Evolutionary conservation across 306 rosid species (phyloP).

Genomic region (Nissolia schottii): DNA sequence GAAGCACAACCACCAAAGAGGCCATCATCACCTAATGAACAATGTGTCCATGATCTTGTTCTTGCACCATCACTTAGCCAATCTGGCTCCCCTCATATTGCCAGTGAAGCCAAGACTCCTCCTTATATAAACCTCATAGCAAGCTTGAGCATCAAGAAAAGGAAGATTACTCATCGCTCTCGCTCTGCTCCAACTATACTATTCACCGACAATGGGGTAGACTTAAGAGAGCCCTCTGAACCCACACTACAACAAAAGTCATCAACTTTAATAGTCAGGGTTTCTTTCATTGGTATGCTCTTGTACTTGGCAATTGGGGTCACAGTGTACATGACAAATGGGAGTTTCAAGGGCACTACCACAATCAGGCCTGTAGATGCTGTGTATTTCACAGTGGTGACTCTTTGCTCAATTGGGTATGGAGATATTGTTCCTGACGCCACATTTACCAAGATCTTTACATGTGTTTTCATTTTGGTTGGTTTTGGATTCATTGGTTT

Average conservation of each 20-base stretch:
- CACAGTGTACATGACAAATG: slow-evolving; percentile 29
- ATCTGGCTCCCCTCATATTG: slow-evolving; percentile 26
- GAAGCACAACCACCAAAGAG: slow-evolving; percentile 20
- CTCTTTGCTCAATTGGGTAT: slow-evolving; percentile 70
- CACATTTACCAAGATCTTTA: slow-evolving; percentile 48
- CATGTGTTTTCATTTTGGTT: slow-evolving; percentile 55
- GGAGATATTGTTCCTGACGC: slow-evolving; percentile 76
- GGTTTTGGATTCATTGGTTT: slow-evolving; percentile 61
- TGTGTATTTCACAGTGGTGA: slow-evolving; percentile 61
- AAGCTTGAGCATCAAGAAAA: slow-evolving; percentile 39
- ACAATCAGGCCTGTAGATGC: slow-evolving; percentile 56
- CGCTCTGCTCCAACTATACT: slow-evolving; percentile 58
- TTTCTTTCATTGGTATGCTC: slow-evolving; percentile 38
- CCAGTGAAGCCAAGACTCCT: slow-evolving; percentile 33
- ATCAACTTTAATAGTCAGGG: slow-evolving; percentile 30
- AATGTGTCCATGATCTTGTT: slow-evolving; percentile 29
- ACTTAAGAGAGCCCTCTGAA: slow-evolving; percentile 25
- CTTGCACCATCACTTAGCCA: slow-evolving; percentile 17
- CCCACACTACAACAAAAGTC: slow-evolving; percentile 9
- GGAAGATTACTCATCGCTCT: slow-evolving; percentile 41
- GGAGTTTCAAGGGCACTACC: slow-evolving; percentile 38
- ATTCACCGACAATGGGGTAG: slow-evolving; percentile 19
- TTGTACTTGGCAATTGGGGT: slow-evolving; percentile 46
- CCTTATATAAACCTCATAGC: slow-evolving; percentile 40
- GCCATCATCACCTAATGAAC: slow-evolving; percentile 28